phyloP scores from a whole-genome alignment of 1,284 basidiomycete genomes.

The Omphalotus olearius region DNA sequence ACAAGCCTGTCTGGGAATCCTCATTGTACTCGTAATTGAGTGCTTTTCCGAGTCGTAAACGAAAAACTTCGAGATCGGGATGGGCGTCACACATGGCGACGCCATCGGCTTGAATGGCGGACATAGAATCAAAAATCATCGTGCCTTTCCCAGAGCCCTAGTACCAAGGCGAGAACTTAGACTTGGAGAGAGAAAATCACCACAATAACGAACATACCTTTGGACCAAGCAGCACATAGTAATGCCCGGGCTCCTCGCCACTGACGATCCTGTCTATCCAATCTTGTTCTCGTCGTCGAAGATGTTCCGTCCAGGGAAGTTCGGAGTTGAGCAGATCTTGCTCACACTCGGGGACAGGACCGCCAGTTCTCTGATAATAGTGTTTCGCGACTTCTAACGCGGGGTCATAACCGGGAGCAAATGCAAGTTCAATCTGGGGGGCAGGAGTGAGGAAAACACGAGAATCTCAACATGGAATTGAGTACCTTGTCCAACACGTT shows the following conservation, averaged over 20 bases:
- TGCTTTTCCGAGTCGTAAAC: conserved; percentile 77
- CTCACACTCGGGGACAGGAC: conserved; percentile 28
- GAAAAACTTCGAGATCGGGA: conserved; percentile 69
- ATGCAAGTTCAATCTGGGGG: conserved; percentile 58
- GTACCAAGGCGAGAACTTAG: conserved; percentile 20
- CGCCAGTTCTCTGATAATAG: conserved; percentile 27
- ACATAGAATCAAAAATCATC: conserved; percentile 81
- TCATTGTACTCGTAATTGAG: conserved; percentile 79
- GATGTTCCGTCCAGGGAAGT: conserved; percentile 50
- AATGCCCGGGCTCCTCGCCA: conserved; percentile 68
- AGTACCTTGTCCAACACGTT: conserved; percentile 73
- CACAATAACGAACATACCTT: conserved; percentile 43
- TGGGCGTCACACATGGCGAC: conserved; percentile 44
- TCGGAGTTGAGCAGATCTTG: conserved; percentile 31
- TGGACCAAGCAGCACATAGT: conserved; percentile 72
- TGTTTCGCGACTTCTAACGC: conserved; percentile 68
- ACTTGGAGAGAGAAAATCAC: neutral
- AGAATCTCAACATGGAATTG: neutral
- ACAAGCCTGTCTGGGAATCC: conserved; percentile 73
- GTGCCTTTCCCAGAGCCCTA: conserved; percentile 70
- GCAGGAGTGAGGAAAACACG: conserved; percentile 13
- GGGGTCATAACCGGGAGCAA: conserved; percentile 68
- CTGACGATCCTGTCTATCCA: conserved; percentile 75
- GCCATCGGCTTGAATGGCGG: conserved; percentile 64
- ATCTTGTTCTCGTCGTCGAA: conserved; percentile 70